These are phyloP conservation scores for Polychaeton citri DNA, from an alignment of 2,329 filamentous ascomycete species.

Conservation along the genomic window DNA sequence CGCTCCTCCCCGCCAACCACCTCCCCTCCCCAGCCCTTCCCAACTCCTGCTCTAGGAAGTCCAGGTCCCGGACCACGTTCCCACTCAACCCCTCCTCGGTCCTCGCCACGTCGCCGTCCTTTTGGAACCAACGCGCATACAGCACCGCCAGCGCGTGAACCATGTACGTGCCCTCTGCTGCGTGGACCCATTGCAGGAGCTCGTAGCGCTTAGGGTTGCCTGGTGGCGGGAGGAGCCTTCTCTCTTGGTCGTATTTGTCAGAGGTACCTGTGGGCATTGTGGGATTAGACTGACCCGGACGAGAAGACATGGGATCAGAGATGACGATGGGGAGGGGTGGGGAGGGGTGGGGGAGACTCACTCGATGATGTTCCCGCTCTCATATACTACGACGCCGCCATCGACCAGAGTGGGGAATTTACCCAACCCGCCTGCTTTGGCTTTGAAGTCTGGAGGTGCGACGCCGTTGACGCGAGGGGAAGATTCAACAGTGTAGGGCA, in stretches of 20 bases:
- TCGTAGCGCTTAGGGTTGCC: constrained; percentile 22
- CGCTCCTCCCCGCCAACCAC: constrained; percentile 23
- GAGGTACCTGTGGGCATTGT: too few species aligned
- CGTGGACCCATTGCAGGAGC: constrained; percentile 32
- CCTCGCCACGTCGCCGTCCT: constrained; percentile 20
- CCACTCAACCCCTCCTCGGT: constrained; percentile 25
- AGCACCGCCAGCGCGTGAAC: constrained; percentile 32
- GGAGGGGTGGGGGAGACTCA: too few species aligned
- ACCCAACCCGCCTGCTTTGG: constrained; percentile 28
- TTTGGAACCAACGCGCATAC: constrained; percentile 32
- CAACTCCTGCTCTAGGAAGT: constrained; percentile 32
- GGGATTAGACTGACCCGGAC: constrained; percentile 22
- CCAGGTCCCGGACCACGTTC: constrained; percentile 33
- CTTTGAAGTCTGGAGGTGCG: constrained; percentile 31
- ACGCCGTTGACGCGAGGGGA: constrained; percentile 25
- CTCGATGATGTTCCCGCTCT: constrained; percentile 34
- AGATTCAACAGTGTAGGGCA: constrained; percentile 30
- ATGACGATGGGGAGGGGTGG: too few species aligned
- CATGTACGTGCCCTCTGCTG: constrained; percentile 34
- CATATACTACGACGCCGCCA: constrained; percentile 25
- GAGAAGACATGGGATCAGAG: neutral
- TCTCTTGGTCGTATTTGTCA: constrained; percentile 30
- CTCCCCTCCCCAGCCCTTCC: constrained; percentile 25
- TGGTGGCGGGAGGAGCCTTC: constrained; percentile 24
- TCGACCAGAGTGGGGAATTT: constrained; percentile 34